phyloP scores from a whole-genome alignment of 2,329 filamentous ascomycete genomes.

The Colletotrichum chlorophyti region DNA sequence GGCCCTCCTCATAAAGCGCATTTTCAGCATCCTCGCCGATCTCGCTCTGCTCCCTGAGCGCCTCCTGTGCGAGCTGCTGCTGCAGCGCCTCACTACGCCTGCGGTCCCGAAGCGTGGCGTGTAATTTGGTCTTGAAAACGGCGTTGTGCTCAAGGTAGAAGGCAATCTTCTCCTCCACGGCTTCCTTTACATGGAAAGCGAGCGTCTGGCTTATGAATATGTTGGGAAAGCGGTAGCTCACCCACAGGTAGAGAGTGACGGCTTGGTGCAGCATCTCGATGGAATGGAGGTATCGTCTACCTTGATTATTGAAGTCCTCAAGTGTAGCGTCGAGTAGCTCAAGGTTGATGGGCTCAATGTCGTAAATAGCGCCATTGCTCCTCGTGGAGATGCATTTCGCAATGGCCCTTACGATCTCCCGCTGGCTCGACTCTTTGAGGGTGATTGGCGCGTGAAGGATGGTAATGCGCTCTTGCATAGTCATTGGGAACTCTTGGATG shows the following conservation, averaged over 20 bases:
- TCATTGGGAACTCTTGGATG: constrained; percentile 76
- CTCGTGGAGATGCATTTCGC: constrained; percentile 75
- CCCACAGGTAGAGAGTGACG: constrained; percentile 88
- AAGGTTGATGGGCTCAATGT: constrained; percentile 74
- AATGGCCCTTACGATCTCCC: constrained; percentile 64
- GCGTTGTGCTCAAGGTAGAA: constrained; percentile 53
- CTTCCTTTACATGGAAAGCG: constrained; percentile 78
- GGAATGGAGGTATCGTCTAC: constrained; percentile 62
- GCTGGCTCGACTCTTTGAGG: constrained; percentile 56
- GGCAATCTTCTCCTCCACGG: constrained; percentile 81
- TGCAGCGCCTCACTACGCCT: constrained; percentile 2
- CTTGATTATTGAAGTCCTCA: constrained; percentile 24
- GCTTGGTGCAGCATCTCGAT: constrained; percentile 83
- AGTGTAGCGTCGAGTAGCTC: constrained; percentile 74
- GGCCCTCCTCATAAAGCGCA: constrained; percentile 29
- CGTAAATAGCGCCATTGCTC: constrained; percentile 70
- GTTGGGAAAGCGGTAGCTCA: constrained; percentile 86
- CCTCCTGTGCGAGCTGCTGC: constrained; percentile 31
- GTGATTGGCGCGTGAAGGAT: constrained; percentile 76
- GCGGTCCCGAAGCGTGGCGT: constrained; percentile 18
- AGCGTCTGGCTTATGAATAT: constrained; percentile 78
- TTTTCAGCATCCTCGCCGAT: constrained; percentile 10
- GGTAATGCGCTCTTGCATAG: constrained; percentile 75
- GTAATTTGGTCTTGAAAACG: constrained; percentile 36
- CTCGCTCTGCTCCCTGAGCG: constrained; percentile 34